Evolutionary conservation across 768 basidiomycete species (phyloP).

Genomic region (Hygrophorus russula): DNA sequence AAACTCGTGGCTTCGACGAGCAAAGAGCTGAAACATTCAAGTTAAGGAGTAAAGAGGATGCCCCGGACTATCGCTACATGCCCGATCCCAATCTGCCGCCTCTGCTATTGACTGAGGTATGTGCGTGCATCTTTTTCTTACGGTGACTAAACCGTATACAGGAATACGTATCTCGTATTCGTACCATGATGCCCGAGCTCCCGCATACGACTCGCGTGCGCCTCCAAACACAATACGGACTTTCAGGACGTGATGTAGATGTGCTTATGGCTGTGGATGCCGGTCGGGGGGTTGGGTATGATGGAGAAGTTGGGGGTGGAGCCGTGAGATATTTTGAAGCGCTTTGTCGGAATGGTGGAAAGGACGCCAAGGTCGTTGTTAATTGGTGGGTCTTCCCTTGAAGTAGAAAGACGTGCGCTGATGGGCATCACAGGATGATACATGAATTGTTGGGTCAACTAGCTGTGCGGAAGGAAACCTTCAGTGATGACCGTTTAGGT

Average conservation of each 20-base stretch:
- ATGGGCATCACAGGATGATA: constrained; percentile 50
- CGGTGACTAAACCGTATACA: constrained; percentile 16
- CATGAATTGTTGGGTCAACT: constrained; percentile 83
- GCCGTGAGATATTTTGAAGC: constrained; percentile 76
- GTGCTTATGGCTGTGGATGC: constrained; percentile 68
- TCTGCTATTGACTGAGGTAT: constrained; percentile 44
- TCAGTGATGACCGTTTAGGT: constrained; percentile 50
- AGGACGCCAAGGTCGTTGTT: constrained; percentile 60
- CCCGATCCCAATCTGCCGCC: constrained; percentile 90
- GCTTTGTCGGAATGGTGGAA: constrained; percentile 25
- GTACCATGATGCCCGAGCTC: constrained; percentile 57
- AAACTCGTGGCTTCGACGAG: constrained; percentile 89
- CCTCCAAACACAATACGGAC: constrained; percentile 32
- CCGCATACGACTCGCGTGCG: constrained; percentile 53
- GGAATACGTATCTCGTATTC: constrained; percentile 50
- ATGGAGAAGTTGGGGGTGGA: constrained; percentile 36
- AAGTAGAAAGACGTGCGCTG: background rate
- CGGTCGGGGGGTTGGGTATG: constrained; percentile 48
- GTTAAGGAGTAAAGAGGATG: constrained; percentile 84
- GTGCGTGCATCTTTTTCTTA: constrained; percentile 5
- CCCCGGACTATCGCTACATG: constrained; percentile 96
- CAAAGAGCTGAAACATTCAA: constrained; percentile 69
- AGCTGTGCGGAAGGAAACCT: constrained; percentile 38
- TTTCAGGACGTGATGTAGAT: constrained; percentile 58
- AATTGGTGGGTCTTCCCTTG: constrained; percentile 58